Base-by-base conservation (phyloP, 225 moss, liverwort and hornwort genomes). In the Lunularia cruciata region DNA sequence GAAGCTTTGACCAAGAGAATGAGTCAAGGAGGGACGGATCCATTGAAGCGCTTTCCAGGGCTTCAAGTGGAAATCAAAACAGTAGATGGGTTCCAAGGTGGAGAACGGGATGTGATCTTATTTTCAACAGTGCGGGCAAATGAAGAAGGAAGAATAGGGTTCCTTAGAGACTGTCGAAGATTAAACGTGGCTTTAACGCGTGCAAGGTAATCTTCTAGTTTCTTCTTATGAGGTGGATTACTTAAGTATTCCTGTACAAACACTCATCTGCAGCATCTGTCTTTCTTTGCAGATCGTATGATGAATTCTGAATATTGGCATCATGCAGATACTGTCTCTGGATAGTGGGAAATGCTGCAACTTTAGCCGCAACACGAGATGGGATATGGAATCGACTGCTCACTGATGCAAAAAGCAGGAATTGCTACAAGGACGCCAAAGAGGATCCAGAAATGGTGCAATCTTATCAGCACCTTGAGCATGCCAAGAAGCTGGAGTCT, bases 71-170 rank as follows among this genome's bases (percentile, higher is more conserved):
- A 87, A 58, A 78, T 87, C 57, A 81, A 79, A 65, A 84, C 86
- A 16, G 79, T 87, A 25, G 86, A 84, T 60, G 86, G 86, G 11
- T 87, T 87, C 42, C 86, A 87, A 70, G 86, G 86, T 40, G 78
- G 78, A 39, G 86, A 87, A 74, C 65, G 78, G 43, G 86, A 87
- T 71, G 84, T 87, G 0, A 84, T 87, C 23, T 57, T 84, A 40
- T 84, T 87, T 57, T 81, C 84, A 14, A 79, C 86, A 0, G 86
- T 87, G 1, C 76, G 84, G 57, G 76, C 86, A 8, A 87, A 84
- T 59, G 0, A 0, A 6, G 15, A 27, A 27, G 76, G 76, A 8
- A 52, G 67, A 14, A 81, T 81, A 39, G 84, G 81, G 5, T 87
- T 87, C 54, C 67, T 87, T 2, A 28, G 63, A 25, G 84, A 87